phyloP scores from a whole-genome alignment of 805 yeast species.

The Starmerella vaccinii region DNA sequence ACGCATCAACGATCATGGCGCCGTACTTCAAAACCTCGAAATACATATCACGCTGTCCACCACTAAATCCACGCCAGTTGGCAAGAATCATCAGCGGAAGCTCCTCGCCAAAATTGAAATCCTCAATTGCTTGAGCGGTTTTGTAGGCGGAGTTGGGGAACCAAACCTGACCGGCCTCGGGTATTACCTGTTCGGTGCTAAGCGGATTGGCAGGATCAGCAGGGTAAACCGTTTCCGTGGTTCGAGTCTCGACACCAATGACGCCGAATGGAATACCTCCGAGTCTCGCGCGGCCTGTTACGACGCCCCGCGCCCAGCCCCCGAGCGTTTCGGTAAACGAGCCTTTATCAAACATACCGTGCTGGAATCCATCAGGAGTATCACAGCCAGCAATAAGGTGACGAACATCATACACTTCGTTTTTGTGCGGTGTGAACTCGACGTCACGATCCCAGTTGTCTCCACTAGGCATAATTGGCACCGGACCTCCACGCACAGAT shows the following conservation, averaged over 20 bases:
- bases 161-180: conserved; percentile 99
- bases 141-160: conserved; percentile 98
- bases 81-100: conserved; percentile 95
- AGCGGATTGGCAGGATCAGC: conserved; percentile 99
- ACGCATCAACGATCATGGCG: conserved; percentile 91
- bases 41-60: conserved; percentile 99
- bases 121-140: conserved; percentile 97
- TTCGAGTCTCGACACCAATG: conserved; percentile 87
- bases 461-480: conserved; percentile 60
- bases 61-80: conserved; percentile 99
- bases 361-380: conserved; percentile 60
- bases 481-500: conserved; percentile 76
- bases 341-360: conserved; percentile 82
- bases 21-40: conserved; percentile 96
- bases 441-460: conserved; percentile 93
- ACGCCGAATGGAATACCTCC: conserved; percentile 99
- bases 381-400: conserved; percentile 85
- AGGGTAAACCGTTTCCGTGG: conserved; percentile 80
- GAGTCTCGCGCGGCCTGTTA: conserved; percentile 95
- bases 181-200: conserved; percentile 74
- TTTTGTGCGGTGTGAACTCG: conserved; percentile 62
- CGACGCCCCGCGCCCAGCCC: conserved; percentile 99
- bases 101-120: conserved; percentile 96
- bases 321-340: conserved; percentile 93
- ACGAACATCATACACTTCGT: conserved; percentile 79